Conservation (phyloP, 2,329 filamentous ascomycete species). For the Sordariomycetes sp. region DNA sequence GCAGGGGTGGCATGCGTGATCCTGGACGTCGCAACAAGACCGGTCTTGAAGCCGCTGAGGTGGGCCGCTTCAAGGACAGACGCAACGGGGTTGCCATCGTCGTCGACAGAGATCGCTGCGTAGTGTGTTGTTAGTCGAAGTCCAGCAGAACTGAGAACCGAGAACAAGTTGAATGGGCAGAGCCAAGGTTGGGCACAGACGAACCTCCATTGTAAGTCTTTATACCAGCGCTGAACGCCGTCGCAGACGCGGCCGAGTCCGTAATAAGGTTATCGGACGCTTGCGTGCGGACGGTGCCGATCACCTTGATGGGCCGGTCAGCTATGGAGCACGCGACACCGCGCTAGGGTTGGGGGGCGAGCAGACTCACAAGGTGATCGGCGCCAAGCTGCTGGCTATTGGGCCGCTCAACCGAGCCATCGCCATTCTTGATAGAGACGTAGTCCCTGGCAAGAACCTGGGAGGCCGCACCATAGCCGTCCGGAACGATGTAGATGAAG, state of each 20-base stretch:
- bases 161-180: neutral
- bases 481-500: slow-evolving; percentile 21
- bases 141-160: neutral
- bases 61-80: slow-evolving; percentile 15
- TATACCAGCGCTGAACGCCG: slow-evolving; percentile 13
- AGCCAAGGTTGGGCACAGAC: neutral
- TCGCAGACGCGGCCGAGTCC: slow-evolving; percentile 14
- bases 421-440: slow-evolving; percentile 9
- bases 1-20: slow-evolving; percentile 15
- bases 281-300: slow-evolving; percentile 12
- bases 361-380: slow-evolving; percentile 11
- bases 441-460: slow-evolving; percentile 17
- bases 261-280: slow-evolving; percentile 12
- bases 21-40: slow-evolving; percentile 12
- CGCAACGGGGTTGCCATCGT: slow-evolving; percentile 12
- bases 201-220: slow-evolving; percentile 14
- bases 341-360: neutral
- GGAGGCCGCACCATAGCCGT: slow-evolving; percentile 18
- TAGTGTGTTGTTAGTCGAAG: neutral
- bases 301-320: slow-evolving; percentile 5
- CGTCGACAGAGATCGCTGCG: slow-evolving; percentile 12
- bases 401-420: slow-evolving; percentile 9
- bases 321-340: neutral
- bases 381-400: slow-evolving; percentile 10
- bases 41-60: slow-evolving; percentile 13